A percentile compares a stretch with the other conserved stretches of the same genome.
Evolutionary conservation across 2,329 filamentous ascomycete genomes (phyloP).

Genomic region (Apiospora saccharicola): DNA sequence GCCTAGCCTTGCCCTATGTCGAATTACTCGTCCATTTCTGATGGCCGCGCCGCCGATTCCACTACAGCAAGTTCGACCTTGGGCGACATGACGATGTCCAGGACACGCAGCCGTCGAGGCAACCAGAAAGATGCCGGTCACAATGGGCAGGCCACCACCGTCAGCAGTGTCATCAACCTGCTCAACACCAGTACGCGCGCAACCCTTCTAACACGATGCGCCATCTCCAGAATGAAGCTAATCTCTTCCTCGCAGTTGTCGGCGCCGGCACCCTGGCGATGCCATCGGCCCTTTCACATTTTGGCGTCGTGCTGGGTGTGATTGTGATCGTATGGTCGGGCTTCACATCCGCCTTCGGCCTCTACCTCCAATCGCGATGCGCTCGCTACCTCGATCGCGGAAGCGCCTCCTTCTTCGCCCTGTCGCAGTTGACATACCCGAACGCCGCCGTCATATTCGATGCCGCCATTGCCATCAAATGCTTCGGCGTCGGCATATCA

Average conservation of each 20-base stretch:
- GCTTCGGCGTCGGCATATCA: conserved; percentile 95
- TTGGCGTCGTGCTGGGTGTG: conserved; percentile 87
- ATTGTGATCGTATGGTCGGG: conserved; percentile 92
- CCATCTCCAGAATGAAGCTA: neutral
- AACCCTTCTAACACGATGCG: conserved; percentile 15
- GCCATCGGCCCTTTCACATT: conserved; percentile 95
- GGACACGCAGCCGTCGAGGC: conserved; percentile 56
- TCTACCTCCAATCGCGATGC: conserved; percentile 94
- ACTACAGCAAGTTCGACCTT: conserved; percentile 41
- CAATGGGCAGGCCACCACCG: conserved; percentile 81
- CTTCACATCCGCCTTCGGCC: conserved; percentile 85
- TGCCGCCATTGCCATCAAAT: conserved; percentile 94
- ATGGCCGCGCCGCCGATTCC: conserved; percentile 51
- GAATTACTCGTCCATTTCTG: conserved; percentile 60
- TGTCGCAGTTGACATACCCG: conserved; percentile 96
- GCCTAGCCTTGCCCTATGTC: conserved; percentile 51
- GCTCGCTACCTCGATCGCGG: conserved; percentile 92
- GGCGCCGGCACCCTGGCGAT: conserved; percentile 93
- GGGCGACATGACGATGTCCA: conserved; percentile 54
- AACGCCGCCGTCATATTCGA: conserved; percentile 96
- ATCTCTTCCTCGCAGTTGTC: conserved; percentile 67
- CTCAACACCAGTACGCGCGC: conserved; percentile 84
- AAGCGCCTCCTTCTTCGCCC: conserved; percentile 90
- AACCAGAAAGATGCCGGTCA: conserved; percentile 74
- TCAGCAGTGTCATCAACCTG: conserved; percentile 92